Evolutionary conservation across 2,329 filamentous ascomycete species (phyloP).

Genomic region (Elsinoe arachidis): DNA sequence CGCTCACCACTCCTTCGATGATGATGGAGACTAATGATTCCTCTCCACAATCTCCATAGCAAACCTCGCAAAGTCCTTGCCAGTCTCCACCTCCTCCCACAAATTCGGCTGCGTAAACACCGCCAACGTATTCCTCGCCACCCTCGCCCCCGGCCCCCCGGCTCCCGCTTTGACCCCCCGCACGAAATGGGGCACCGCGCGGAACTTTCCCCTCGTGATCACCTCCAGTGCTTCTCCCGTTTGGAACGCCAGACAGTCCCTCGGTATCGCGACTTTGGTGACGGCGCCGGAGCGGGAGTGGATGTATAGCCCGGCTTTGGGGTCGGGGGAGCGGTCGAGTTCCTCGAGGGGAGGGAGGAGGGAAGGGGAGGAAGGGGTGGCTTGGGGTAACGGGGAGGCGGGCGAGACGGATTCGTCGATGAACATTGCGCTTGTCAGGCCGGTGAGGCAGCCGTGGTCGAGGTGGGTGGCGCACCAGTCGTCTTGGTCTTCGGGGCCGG

Average conservation of each 20-base stretch:
- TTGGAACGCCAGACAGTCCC: conserved; percentile 89
- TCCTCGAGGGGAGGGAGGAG: conserved; percentile 51
- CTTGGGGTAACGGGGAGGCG: conserved; percentile 29
- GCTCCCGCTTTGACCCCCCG: conserved; percentile 57
- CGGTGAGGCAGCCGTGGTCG: conserved; percentile 89
- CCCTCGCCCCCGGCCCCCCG: conserved; percentile 32
- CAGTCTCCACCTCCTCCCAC: conserved; percentile 65
- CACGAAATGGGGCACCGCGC: conserved; percentile 93
- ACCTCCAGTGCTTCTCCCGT: conserved; percentile 86
- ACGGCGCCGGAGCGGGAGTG: conserved; percentile 71
- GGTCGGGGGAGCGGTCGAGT: conserved; percentile 67
- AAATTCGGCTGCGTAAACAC: conserved; percentile 96
- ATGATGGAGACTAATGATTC: conserved; percentile 35
- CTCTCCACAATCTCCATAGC: conserved; percentile 46
- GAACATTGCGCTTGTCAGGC: conserved; percentile 92
- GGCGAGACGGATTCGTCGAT: conserved; percentile 59
- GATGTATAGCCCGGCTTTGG: conserved; percentile 85
- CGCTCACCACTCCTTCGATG: no score
- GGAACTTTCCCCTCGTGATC: conserved; percentile 85
- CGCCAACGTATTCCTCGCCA: conserved; percentile 70
- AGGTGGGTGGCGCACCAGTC: conserved; percentile 91
- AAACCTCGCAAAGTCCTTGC: conserved; percentile 67
- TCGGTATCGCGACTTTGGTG: conserved; percentile 86
- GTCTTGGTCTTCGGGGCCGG: conserved; percentile 45
- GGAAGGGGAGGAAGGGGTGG: conserved; percentile 17